phyloP scores from a whole-genome alignment of 2,329 filamentous ascomycete genomes.

The Fusarium sp. region DNA sequence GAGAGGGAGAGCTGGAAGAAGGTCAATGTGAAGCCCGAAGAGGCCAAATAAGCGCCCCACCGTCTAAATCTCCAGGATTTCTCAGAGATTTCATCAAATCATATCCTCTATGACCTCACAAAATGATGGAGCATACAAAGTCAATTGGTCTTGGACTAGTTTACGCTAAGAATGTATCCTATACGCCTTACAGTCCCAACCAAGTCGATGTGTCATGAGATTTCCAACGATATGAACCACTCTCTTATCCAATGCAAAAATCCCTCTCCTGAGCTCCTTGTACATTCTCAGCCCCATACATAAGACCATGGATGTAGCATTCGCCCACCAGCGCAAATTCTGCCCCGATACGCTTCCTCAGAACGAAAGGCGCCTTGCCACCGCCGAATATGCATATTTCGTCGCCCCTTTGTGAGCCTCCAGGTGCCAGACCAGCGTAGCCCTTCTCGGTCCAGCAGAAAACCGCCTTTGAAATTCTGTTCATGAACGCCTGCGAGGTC shows the following conservation, averaged over 20 bases:
- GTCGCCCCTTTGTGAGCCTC: neutral
- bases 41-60: too few species aligned
- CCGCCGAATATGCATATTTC: neutral
- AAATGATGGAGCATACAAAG: too few species aligned
- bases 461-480: neutral
- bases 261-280: neutral
- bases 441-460: neutral
- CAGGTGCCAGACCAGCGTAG: neutral
- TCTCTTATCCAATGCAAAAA: neutral
- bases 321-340: neutral
- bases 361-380: neutral
- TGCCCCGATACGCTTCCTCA: neutral
- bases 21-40: neutral
- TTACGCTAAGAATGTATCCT: neutral
- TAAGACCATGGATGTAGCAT: neutral
- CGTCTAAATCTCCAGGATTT: too few species aligned
- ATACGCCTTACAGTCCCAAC: neutral
- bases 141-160: too few species aligned
- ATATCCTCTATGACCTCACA: too few species aligned
- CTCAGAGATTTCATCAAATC: too few species aligned
- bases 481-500: neutral
- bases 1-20: conserved; percentile 10
- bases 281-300: neutral
- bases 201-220: neutral
- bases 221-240: too few species aligned